Evolutionary conservation across 805 yeast genomes (phyloP).

Genomic region (Kregervanrija delftensis): DNA sequence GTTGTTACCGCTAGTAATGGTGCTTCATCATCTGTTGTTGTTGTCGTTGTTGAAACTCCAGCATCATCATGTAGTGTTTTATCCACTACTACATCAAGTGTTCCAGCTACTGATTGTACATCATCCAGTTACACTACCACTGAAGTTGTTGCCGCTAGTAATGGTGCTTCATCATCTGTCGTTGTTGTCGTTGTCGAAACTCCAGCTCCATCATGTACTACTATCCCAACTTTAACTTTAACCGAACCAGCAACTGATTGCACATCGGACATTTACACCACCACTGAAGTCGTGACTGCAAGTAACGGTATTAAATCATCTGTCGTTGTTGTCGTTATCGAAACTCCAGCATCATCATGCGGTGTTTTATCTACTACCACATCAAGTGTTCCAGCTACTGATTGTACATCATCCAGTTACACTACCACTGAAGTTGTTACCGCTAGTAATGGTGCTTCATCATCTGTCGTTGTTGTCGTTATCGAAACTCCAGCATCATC

Average conservation of each 20-base stretch:
- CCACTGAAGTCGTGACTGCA: not conserved
- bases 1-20: not conserved
- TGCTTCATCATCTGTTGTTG: not conserved
- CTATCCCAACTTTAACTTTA: not conserved
- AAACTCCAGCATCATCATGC: slow-evolving; percentile 3
- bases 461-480: slow-evolving; percentile 3
- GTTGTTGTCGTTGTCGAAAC: slow-evolving; percentile 4
- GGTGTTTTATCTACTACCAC: slow-evolving; percentile 1
- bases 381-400: not conserved
- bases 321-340: slow-evolving; percentile 1
- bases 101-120: not conserved
- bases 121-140: not conserved
- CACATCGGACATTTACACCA: slow-evolving; percentile 1
- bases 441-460: slow-evolving; percentile 1
- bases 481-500: slow-evolving; percentile 2
- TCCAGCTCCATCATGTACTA: slow-evolving; percentile 1
- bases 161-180: slow-evolving; percentile 2
- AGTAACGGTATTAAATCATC: not conserved
- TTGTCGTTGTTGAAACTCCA: slow-evolving; percentile 4
- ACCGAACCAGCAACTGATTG: slow-evolving; percentile 1
- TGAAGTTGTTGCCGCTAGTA: not conserved
- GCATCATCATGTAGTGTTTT: not conserved
- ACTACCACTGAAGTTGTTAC: slow-evolving; percentile 1
- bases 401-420: not conserved
- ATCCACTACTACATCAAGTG: slow-evolving; percentile 1